Evolutionary conservation across 2,329 filamentous ascomycete species (phyloP).

Genomic region (Pseudocercospora crystallina): DNA sequence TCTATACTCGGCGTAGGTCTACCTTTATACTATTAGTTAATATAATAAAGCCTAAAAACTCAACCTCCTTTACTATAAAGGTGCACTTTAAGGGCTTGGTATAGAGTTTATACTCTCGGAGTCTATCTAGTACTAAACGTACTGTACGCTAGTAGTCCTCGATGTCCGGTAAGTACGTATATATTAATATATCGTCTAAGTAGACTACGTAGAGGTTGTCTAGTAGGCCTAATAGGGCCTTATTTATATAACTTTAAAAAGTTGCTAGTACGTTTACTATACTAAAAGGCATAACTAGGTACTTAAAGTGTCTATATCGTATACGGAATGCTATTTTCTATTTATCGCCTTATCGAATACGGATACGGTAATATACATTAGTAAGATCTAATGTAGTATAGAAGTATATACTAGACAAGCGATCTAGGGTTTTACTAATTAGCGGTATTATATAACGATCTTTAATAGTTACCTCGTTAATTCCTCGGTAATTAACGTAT

Average conservation of each 20-base stretch:
- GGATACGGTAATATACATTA: too few relatives aligned
- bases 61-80: slow-evolving; percentile 21
- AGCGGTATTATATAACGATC: slow-evolving; percentile 29
- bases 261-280: slow-evolving; percentile 23
- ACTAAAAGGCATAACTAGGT: slow-evolving; percentile 30
- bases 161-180: too few relatives aligned
- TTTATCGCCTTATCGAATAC: too few relatives aligned
- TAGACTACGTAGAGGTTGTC: slow-evolving; percentile 28
- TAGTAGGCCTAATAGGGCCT: slow-evolving; percentile 16
- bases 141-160: too few relatives aligned
- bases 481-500: slow-evolving; percentile 31
- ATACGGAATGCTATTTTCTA: too few relatives aligned
- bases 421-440: slow-evolving; percentile 28
- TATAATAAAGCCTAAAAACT: slow-evolving; percentile 22
- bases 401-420: slow-evolving; percentile 6
- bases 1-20: too few relatives aligned
- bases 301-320: too few relatives aligned
- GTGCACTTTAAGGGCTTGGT: slow-evolving; percentile 16
- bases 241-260: slow-evolving; percentile 34
- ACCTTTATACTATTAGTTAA: neutral
- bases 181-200: slow-evolving; percentile 37
- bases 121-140: slow-evolving; percentile 5
- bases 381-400: slow-evolving; percentile 20
- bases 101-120: slow-evolving; percentile 11
- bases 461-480: slow-evolving; percentile 36